Percentiles rank a stretch among this genome's conserved stretches.
Evolutionary conservation across 345 rosid species (phyloP).

Genomic region (Linum lewisii): DNA sequence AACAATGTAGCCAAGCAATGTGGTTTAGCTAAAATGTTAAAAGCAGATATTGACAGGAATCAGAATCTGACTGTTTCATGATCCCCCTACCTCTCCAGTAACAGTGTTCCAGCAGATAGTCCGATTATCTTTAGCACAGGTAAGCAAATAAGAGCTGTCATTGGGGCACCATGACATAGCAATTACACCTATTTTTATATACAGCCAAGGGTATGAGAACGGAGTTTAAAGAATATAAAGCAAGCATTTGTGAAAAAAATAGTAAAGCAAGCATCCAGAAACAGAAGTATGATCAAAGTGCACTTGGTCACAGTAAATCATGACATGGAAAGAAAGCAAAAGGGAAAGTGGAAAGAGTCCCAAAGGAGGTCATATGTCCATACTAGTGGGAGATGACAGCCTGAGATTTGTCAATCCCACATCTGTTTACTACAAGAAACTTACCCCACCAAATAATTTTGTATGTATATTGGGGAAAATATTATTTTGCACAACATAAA

Average conservation of each 20-base stretch:
- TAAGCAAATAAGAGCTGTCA: constrained; percentile 88
- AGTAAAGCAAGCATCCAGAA: no score
- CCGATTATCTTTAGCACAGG: constrained; percentile 95
- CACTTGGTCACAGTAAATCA: not conserved
- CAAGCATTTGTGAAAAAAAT: no score
- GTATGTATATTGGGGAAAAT: not conserved
- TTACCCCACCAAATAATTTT: not conserved
- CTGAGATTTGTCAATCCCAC: no score
- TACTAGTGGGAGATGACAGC: not conserved
- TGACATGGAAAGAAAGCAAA: constrained; percentile 3
- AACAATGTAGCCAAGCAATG: not conserved
- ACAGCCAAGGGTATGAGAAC: not conserved
- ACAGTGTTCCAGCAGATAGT: constrained; percentile 97
- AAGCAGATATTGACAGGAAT: not conserved
- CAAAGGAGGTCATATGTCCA: not conserved
- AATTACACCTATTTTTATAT: constrained; percentile 61
- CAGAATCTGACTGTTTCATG: no score
- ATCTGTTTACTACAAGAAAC: no score
- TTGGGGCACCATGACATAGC: constrained; percentile 99
- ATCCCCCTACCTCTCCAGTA: constrained; percentile 66
- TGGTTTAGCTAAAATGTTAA: no score
- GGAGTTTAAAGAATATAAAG: not conserved
- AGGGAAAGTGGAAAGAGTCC: not conserved
- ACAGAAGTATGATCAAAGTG: not conserved
- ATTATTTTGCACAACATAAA: not conserved